phyloP scores from a whole-genome alignment of 1,284 basidiomycete genomes.

The Tetrapyrgos nigripes region DNA sequence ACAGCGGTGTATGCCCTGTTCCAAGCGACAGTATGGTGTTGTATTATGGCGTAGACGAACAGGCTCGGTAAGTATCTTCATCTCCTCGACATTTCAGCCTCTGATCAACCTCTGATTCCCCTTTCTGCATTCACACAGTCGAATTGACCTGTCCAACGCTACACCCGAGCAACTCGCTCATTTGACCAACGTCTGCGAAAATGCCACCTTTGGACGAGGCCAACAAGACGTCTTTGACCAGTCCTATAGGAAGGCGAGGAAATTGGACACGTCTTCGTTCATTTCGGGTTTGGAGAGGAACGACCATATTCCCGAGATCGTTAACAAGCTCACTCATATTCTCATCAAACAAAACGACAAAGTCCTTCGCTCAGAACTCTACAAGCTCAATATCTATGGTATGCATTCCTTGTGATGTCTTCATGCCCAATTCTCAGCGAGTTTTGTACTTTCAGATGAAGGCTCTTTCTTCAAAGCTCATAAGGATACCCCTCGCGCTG shows the following conservation, averaged over 20 bases:
- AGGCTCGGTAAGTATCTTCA: neutral
- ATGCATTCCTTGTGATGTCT: neutral
- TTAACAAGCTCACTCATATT: neutral
- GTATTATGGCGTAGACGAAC: neutral
- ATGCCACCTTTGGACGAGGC: neutral
- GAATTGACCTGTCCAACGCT: neutral
- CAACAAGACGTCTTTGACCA: neutral
- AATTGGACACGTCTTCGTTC: slow-evolving; percentile 4
- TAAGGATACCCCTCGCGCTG: slow-evolving; percentile 35
- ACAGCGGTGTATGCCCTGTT: neutral
- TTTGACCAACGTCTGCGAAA: neutral
- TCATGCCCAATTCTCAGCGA: no score
- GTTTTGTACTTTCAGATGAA: neutral
- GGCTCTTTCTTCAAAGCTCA: slow-evolving; percentile 20
- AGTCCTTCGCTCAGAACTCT: neutral
- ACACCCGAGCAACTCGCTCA: neutral
- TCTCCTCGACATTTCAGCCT: no score
- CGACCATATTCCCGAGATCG: neutral
- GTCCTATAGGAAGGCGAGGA: slow-evolving; percentile 6
- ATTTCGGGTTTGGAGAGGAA: neutral
- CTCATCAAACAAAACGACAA: no score
- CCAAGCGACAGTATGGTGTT: neutral
- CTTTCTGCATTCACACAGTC: neutral
- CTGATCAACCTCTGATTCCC: no score
- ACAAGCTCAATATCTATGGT: slow-evolving; percentile 31